Percentiles rank a stretch among this genome's conserved stretches.
Conservation (phyloP, 305 asterid species). For the Rubia tinctorum region DNA sequence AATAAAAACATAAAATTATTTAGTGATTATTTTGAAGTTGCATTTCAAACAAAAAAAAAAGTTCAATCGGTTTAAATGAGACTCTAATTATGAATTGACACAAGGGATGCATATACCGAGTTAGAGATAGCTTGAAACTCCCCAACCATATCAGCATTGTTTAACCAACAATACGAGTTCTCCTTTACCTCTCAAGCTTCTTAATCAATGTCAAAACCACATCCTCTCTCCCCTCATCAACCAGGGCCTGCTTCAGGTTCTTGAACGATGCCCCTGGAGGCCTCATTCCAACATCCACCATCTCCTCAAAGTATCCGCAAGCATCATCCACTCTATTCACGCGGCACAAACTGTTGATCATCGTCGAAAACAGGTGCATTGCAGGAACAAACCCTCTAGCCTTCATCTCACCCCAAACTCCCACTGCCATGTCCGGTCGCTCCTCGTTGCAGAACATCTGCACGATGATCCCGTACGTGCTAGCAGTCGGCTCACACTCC, state of each 20-base stretch:
- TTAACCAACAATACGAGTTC: slow-evolving; percentile 27
- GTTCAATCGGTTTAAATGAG: no score
- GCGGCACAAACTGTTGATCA: slow-evolving; percentile 54
- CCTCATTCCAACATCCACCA: slow-evolving; percentile 83
- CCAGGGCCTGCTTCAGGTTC: slow-evolving; percentile 50
- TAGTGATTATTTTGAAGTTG: no score
- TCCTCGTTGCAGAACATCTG: slow-evolving; percentile 75
- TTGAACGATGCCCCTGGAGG: slow-evolving; percentile 63
- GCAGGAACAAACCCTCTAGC: slow-evolving; percentile 62
- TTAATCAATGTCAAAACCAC: slow-evolving; percentile 33
- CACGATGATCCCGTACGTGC: slow-evolving; percentile 74
- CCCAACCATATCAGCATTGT: not conserved
- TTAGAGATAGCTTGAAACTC: not conserved
- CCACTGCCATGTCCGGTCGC: slow-evolving; percentile 57
- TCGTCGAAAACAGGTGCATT: slow-evolving; percentile 64
- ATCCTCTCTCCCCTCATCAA: slow-evolving; percentile 58
- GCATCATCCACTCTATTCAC: slow-evolving; percentile 53
- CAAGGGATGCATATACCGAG: not conserved
- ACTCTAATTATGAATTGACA: no score
- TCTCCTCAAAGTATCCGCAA: slow-evolving; percentile 49
- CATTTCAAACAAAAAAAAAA: no score
- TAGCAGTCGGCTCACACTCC: slow-evolving; percentile 57
- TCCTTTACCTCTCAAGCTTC: slow-evolving; percentile 51
- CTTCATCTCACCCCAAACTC: slow-evolving; percentile 76
- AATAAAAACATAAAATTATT: no score